Evolutionary conservation across 768 basidiomycete genomes (phyloP).

Genomic region (Boletus eberwhitei): DNA sequence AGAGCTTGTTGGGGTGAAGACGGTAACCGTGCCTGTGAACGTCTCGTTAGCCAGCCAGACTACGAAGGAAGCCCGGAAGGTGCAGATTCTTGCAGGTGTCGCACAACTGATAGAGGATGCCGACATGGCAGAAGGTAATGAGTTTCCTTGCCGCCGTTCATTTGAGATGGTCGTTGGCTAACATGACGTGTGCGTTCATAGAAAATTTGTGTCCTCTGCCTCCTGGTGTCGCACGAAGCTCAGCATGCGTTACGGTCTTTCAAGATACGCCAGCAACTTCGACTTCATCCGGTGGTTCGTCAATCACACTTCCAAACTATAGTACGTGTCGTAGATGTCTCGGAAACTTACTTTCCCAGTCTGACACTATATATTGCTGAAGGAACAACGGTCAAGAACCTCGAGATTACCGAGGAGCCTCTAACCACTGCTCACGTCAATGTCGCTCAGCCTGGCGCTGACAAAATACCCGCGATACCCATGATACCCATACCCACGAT

Average conservation of each 20-base stretch:
- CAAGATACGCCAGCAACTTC: background rate
- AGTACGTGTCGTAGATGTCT: slow-evolving; percentile 3
- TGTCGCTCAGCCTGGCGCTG: slow-evolving; percentile 6
- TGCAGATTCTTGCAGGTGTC: background rate
- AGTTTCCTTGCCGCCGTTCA: background rate
- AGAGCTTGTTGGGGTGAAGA: slow-evolving; percentile 12
- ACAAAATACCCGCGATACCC: slow-evolving; percentile 2
- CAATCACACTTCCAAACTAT: background rate
- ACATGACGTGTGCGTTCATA: background rate
- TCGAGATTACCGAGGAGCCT: background rate
- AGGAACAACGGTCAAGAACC: slow-evolving; percentile 1
- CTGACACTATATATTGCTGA: background rate
- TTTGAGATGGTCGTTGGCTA: background rate
- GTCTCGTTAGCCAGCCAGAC: background rate
- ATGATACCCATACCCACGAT: slow-evolving; percentile 3
- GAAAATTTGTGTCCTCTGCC: background rate
- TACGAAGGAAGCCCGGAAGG: slow-evolving; percentile 3
- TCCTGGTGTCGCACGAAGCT: background rate
- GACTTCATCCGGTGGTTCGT: background rate
- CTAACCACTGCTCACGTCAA: background rate
- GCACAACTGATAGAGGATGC: background rate
- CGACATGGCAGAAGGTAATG: slow-evolving; percentile 6
- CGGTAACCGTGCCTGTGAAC: background rate
- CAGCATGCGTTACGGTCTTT: background rate
- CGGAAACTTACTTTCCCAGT: background rate